Base-by-base conservation (phyloP, 2,329 filamentous ascomycete species). In the Claviceps monticola region DNA sequence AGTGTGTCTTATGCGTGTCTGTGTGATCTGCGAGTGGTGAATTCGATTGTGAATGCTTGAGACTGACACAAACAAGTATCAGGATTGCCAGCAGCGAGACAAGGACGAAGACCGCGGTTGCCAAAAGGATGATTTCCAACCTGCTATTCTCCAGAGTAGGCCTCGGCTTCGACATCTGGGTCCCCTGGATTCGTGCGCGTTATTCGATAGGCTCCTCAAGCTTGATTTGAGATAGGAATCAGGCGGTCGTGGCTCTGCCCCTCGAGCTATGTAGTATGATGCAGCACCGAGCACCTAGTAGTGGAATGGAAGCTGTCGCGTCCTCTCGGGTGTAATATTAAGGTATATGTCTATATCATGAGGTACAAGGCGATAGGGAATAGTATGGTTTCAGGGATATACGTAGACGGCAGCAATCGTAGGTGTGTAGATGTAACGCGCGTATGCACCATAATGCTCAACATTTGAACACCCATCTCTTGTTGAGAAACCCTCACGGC, bases 81-180 rank as follows among this genome's bases (percentile, higher is more conserved):
- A 68, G 50, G n/a, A 64, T 53, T 21, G 59, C 60, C 16, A 70
- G 57, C 6, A 65, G 54, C 16, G 56, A 57, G 16, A 68, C 65
- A 26, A 69, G 60, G 16, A 64, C 43, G 38, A 70, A 55, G 45
- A 66, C 61, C 13, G 59, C 61, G 14, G 60, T 52, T 13, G 67
- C 64, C 26, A 70, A 55, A 26, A 68, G 55, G 39, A 63, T 49
- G 45, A 69, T 66, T 55, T 69, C 66, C 38, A 66, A 52, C 44
- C 60, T 59, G 51, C 56, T 61, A 37, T 61, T 55, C n/a, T 66
- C 61, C 43, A 62, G 42, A 37, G 59, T 57, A 34, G 54, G 58
- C 23, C 54, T 52, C 44, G 49, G 36, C 47, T 62, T 51, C 46
- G 60, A 37, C 63, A 65, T 64, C 44, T 23, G 43, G n/a, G 38